phyloP scores from a whole-genome alignment of 371 early-diverging fungal genomes.

The Funneliformis caledonium region DNA sequence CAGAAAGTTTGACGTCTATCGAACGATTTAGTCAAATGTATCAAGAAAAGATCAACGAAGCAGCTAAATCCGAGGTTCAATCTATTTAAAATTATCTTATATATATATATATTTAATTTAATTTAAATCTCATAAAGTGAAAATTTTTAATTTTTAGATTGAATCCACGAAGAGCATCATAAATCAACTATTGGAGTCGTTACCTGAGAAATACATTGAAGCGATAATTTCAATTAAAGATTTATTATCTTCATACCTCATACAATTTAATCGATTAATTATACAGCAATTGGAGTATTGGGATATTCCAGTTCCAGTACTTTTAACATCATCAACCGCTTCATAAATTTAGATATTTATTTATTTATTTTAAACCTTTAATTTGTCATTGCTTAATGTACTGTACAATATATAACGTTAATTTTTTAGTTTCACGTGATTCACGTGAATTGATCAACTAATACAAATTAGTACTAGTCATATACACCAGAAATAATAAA shows the following conservation, averaged over 20 bases:
- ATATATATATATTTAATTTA: not conserved
- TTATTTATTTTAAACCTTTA: no score
- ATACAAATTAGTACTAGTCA: not conserved
- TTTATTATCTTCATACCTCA: not conserved
- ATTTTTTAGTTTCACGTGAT: not conserved
- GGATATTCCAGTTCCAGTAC: constrained; percentile 7
- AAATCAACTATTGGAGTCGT: not conserved
- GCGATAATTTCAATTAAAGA: not conserved
- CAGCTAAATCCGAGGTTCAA: not conserved
- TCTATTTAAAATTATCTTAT: not conserved
- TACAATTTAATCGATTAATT: not conserved
- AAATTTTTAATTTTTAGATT: not conserved
- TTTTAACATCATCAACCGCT: not conserved
- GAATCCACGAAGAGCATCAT: not conserved
- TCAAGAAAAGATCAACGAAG: constrained; percentile 47
- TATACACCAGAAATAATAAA: not conserved
- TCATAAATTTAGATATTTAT: not conserved
- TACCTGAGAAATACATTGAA: not conserved
- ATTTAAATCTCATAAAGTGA: not conserved
- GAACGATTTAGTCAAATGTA: constrained; percentile 76
- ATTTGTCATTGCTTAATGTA: no score
- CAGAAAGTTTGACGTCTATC: constrained; percentile 75
- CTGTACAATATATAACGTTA: no score
- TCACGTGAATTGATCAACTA: not conserved
- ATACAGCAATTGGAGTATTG: constrained; percentile 7